phyloP scores from a whole-genome alignment of 495 filamentous ascomycete species.

The Bacidia gigantensis region DNA sequence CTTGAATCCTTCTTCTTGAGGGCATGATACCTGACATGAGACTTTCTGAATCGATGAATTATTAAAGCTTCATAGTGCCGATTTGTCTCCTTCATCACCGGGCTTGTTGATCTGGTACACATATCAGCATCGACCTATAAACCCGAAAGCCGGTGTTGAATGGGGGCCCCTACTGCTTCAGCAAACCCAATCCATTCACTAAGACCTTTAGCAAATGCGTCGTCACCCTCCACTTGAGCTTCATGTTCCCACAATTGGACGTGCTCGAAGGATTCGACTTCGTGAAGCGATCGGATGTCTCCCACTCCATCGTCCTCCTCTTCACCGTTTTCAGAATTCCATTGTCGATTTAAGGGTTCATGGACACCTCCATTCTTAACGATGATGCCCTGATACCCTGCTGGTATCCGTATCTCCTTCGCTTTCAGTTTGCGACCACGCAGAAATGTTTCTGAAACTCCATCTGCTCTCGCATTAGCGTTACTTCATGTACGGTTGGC shows the following conservation, averaged over 20 bases:
- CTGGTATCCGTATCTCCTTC: conserved; percentile 50
- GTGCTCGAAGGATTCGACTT: conserved; percentile 56
- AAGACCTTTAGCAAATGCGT: conserved; percentile 52
- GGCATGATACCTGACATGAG: background rate
- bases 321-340: conserved; percentile 19
- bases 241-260: conserved; percentile 80
- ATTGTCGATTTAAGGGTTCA: conserved; percentile 20
- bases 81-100: background rate
- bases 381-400: conserved; percentile 57
- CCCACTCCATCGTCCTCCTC: conserved; percentile 38
- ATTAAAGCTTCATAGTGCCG: background rate
- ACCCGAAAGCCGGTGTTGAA: background rate
- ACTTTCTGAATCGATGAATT: too few relatives aligned
- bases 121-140: background rate
- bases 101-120: conserved; percentile 4
- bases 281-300: conserved; percentile 45
- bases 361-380: conserved; percentile 27
- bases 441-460: conserved; percentile 52
- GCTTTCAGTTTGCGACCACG: conserved; percentile 72
- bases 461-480: conserved; percentile 19
- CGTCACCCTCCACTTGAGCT: conserved; percentile 50
- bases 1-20: too few relatives aligned
- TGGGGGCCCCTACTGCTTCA: conserved; percentile 33
- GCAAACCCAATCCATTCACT: conserved; percentile 80
- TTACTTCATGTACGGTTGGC: background rate